Percentiles rank a stretch among this genome's conserved stretches.
phyloP scores from a whole-genome alignment of 2,329 filamentous ascomycete genomes.

The Epichloe brachyelytri region DNA sequence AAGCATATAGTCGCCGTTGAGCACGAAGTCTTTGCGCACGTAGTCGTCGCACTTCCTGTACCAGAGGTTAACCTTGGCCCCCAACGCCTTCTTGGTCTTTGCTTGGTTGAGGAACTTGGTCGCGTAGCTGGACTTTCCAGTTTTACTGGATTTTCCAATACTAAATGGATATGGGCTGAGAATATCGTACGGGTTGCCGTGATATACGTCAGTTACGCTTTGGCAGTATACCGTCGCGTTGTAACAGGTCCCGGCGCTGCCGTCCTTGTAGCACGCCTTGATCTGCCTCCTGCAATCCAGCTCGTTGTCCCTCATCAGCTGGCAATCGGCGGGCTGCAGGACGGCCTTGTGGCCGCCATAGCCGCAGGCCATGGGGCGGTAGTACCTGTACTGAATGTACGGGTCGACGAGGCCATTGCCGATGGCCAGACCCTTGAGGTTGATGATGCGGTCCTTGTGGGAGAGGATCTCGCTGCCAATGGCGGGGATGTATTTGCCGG shows the following conservation, averaged over 20 bases:
- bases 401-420: slow-evolving; percentile 94
- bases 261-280: slow-evolving; percentile 76
- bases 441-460: slow-evolving; percentile 94
- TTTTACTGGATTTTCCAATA: too few species aligned
- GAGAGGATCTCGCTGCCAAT: slow-evolving; percentile 83
- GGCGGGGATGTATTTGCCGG: slow-evolving; percentile 88
- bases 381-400: slow-evolving; percentile 83
- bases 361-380: slow-evolving; percentile 94
- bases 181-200: slow-evolving; percentile 89
- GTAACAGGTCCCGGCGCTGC: slow-evolving; percentile 70
- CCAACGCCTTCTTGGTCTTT: slow-evolving; percentile 72
- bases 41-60: slow-evolving; percentile 96
- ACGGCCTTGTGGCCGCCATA: slow-evolving; percentile 87
- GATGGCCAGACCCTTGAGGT: slow-evolving; percentile 87
- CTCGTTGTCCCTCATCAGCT: slow-evolving; percentile 81
- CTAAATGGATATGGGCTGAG: slow-evolving; percentile 53
- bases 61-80: slow-evolving; percentile 62
- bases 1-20: slow-evolving; percentile 88
- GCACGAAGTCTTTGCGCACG: slow-evolving; percentile 91
- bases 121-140: slow-evolving; percentile 74
- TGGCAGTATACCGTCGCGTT: slow-evolving; percentile 92
- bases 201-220: slow-evolving; percentile 87
- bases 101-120: slow-evolving; percentile 75
- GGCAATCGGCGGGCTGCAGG: slow-evolving; percentile 61
- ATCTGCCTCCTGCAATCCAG: slow-evolving; percentile 82